phyloP scores from a whole-genome alignment of 257 asterid genomes.

The Petrea volubilis region DNA sequence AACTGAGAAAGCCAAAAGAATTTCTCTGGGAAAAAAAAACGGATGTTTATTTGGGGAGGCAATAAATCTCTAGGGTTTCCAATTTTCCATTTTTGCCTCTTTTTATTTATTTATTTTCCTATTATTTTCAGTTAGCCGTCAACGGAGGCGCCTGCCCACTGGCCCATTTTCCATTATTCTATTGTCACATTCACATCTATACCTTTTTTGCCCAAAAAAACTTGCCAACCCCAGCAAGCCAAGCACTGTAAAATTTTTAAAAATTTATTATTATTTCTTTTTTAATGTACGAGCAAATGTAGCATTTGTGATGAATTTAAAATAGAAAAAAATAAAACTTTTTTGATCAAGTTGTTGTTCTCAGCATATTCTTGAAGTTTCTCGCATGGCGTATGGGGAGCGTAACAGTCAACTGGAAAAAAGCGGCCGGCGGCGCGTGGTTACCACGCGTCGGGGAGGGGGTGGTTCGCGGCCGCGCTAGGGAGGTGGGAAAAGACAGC shows the following conservation, averaged over 20 bases:
- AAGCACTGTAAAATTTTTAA: not conserved
- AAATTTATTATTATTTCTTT: not conserved
- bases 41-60: constrained; percentile 30
- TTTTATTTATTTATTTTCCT: not conserved
- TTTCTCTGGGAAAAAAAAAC: constrained; percentile 23
- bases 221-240: too few species aligned
- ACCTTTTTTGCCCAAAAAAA: not conserved
- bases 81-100: constrained; percentile 25
- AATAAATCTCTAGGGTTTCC: constrained; percentile 41
- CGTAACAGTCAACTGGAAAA: not conserved
- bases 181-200: not conserved
- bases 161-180: constrained; percentile 30
- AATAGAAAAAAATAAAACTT: not conserved
- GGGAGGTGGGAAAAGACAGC: constrained; percentile 21
- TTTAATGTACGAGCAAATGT: not conserved
- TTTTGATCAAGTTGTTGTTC: not conserved
- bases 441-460: not conserved
- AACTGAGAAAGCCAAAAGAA: constrained; percentile 19
- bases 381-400: not conserved
- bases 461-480: constrained; percentile 5
- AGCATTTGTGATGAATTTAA: not conserved
- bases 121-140: constrained; percentile 29
- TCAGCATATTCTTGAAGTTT: not conserved
- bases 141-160: constrained; percentile 33
- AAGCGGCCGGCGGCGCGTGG: not conserved